These are phyloP conservation scores for Cudoniella acicularis DNA, from an alignment of 495 filamentous ascomycete genomes.

Conservation along the genomic window DNA sequence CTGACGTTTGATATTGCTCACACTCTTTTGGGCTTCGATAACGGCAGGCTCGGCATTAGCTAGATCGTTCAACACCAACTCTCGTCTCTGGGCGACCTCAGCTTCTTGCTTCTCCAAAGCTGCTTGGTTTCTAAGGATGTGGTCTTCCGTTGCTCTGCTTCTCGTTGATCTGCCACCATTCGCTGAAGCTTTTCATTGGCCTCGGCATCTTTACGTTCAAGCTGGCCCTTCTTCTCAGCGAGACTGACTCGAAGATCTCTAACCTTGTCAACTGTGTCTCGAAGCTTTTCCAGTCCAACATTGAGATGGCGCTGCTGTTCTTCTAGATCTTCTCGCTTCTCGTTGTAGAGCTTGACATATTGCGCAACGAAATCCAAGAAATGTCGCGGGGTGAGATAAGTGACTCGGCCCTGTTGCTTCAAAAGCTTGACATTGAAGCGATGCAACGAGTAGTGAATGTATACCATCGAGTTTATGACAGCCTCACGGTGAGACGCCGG, in stretches of 20 bases:
- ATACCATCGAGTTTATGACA: constrained; percentile 96
- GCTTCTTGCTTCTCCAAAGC: constrained; percentile 86
- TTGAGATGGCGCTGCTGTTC: constrained; percentile 98
- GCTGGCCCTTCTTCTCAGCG: constrained; percentile 86
- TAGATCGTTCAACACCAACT: constrained; percentile 84
- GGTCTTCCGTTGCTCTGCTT: constrained; percentile 88
- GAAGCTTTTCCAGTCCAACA: constrained; percentile 94
- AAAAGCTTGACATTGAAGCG: constrained; percentile 83
- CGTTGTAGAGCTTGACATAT: constrained; percentile 94
- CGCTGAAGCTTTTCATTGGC: constrained; percentile 95
- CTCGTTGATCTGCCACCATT: constrained; percentile 94
- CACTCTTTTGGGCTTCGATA: constrained; percentile 85
- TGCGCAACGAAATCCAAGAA: constrained; percentile 98
- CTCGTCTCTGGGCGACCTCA: constrained; percentile 76
- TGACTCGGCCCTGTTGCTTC: constrained; percentile 85
- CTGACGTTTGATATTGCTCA: constrained; percentile 95
- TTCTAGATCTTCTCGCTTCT: constrained; percentile 97
- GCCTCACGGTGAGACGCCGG: constrained; percentile 87
- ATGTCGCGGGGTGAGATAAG: constrained; percentile 92
- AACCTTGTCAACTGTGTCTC: constrained; percentile 97
- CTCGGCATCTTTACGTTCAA: constrained; percentile 90
- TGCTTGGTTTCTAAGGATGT: constrained; percentile 78
- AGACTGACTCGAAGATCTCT: constrained; percentile 84
- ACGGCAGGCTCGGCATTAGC: constrained; percentile 93
- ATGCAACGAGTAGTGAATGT: constrained; percentile 92